Evolutionary conservation across 129 eudicot genomes (phyloP).

Genomic region (Flaveria robusta): DNA sequence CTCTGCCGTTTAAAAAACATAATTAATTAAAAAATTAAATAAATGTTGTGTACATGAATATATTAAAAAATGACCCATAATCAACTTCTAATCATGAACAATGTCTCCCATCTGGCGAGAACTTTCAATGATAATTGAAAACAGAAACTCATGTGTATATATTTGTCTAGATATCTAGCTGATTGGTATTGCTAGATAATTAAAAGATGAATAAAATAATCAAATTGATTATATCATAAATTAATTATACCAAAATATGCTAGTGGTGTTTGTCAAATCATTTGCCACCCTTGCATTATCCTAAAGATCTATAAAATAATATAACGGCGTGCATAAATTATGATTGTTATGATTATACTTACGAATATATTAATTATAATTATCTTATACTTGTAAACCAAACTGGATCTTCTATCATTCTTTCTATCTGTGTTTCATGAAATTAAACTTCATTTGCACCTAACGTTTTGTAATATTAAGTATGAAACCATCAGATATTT

Average conservation of each 20-base stretch:
- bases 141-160: not conserved
- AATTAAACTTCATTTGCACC: not conserved
- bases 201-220: slow-evolving; percentile 11
- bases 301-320: slow-evolving; percentile 11
- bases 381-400: not conserved
- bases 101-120: not conserved
- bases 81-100: slow-evolving; percentile 27
- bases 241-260: slow-evolving; percentile 1
- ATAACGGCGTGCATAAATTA: slow-evolving; percentile 5
- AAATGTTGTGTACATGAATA: slow-evolving; percentile 2
- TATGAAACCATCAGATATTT: not conserved
- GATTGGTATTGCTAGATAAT: slow-evolving; percentile 9
- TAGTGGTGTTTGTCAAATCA: slow-evolving; percentile 22
- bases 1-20: not conserved
- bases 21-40: not conserved
- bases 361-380: not conserved
- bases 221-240: not conserved
- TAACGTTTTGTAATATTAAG: not conserved
- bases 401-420: not conserved
- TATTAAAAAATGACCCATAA: slow-evolving; percentile 17
- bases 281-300: slow-evolving; percentile 43
- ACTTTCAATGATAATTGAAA: not conserved
- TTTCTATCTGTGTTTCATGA: not conserved
- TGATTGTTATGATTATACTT: not conserved
- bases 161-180: not conserved